Evolutionary conservation across 306 rosid genomes (phyloP).

Genomic region (Lathyrus aphaca): DNA sequence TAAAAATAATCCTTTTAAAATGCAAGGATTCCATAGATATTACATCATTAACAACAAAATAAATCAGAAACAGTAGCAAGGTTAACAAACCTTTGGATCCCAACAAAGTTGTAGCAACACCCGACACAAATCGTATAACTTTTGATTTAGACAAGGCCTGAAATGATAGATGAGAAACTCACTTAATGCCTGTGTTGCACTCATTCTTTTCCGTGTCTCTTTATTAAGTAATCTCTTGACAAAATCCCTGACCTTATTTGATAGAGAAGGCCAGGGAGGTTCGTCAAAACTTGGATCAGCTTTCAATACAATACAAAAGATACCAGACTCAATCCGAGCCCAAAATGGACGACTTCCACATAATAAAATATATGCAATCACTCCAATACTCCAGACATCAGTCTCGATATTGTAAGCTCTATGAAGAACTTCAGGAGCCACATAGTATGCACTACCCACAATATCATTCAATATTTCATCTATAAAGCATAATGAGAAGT

Average conservation of each 20-base stretch:
- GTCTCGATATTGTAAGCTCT: too few relatives aligned
- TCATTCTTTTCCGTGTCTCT: conserved; percentile 90
- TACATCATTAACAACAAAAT: conserved; percentile 15
- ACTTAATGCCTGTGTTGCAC: conserved; percentile 91
- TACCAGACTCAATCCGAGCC: too few relatives aligned
- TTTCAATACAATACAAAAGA: conserved; percentile 84
- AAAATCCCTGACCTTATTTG: conserved; percentile 76
- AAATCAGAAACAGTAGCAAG: conserved; percentile 25
- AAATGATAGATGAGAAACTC: conserved; percentile 40
- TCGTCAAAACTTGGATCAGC: conserved; percentile 88
- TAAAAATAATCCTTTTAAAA: conserved; percentile 3
- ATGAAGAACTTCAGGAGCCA: too few relatives aligned
- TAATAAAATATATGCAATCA: too few relatives aligned
- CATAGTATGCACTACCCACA: too few relatives aligned
- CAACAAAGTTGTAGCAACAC: conserved; percentile 87
- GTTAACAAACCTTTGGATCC: conserved; percentile 91
- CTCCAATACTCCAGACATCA: too few relatives aligned
- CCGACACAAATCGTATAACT: conserved; percentile 77
- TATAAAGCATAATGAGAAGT: too few relatives aligned
- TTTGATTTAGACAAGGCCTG: conserved; percentile 64
- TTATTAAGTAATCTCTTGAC: conserved; percentile 83
- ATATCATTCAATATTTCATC: too few relatives aligned
- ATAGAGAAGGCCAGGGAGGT: conserved; percentile 89
- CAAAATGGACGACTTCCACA: too few relatives aligned
- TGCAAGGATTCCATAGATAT: conserved; percentile 19